These are phyloP conservation scores for Platanthera guangdongensis DNA, from an alignment of 106 monocot species.

Conservation along the genomic window DNA sequence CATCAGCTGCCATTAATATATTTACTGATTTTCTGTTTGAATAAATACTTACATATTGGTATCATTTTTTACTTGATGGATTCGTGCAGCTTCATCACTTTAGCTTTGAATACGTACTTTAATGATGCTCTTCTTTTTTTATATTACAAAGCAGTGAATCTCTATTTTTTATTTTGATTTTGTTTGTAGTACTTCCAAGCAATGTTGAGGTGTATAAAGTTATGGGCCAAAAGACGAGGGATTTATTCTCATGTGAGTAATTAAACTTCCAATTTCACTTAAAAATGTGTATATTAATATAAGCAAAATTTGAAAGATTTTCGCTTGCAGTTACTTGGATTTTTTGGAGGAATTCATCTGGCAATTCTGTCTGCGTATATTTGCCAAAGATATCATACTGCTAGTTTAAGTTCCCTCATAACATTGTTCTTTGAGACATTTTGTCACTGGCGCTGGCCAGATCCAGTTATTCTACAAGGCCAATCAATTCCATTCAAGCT, in stretches of 20 bases:
- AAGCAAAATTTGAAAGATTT: background rate
- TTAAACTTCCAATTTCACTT: background rate
- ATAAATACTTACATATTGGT: too few relatives aligned
- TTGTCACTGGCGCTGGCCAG: slow-evolving; percentile 40
- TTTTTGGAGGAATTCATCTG: slow-evolving; percentile 53
- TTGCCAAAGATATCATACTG: slow-evolving; percentile 41
- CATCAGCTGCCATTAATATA: too few relatives aligned
- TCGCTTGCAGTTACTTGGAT: slow-evolving; percentile 39
- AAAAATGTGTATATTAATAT: slow-evolving; percentile 2
- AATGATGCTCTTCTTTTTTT: background rate
- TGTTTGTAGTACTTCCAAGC: slow-evolving; percentile 35
- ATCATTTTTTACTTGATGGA: background rate
- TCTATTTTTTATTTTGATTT: background rate
- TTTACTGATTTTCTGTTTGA: too few relatives aligned
- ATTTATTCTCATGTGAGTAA: slow-evolving; percentile 48
- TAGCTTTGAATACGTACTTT: background rate
- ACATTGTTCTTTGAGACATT: slow-evolving; percentile 42
- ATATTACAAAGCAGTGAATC: background rate
- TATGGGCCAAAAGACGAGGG: slow-evolving; percentile 53
- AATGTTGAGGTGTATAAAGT: slow-evolving; percentile 39
- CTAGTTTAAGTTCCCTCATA: slow-evolving; percentile 29
- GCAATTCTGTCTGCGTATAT: slow-evolving; percentile 51
- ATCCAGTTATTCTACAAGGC: slow-evolving; percentile 34
- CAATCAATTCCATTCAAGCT: slow-evolving; percentile 14
- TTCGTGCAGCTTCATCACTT: background rate